Conservation (phyloP, 495 filamentous ascomycete species). For the Tuber magnatum region DNA sequence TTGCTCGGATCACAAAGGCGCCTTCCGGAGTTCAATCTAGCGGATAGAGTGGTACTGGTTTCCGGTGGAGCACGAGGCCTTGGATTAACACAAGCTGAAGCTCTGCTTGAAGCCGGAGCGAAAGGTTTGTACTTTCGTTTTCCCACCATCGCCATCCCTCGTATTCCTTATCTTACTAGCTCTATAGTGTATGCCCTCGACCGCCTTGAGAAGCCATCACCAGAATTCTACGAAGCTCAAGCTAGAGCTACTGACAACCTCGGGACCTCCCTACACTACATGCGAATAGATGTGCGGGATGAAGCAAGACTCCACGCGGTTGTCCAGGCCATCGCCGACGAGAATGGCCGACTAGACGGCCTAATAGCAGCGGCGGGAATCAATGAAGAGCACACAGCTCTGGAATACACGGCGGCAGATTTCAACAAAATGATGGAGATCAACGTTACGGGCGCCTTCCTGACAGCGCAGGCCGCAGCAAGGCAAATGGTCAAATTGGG, state of each 20-base stretch:
- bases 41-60: slow-evolving; percentile 54
- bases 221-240: slow-evolving; percentile 51
- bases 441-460: slow-evolving; percentile 71
- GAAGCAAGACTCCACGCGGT: slow-evolving; percentile 49
- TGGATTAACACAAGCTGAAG: slow-evolving; percentile 60
- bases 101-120: slow-evolving; percentile 60
- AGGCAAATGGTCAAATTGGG: slow-evolving; percentile 63
- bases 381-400: slow-evolving; percentile 61
- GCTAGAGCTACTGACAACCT: slow-evolving; percentile 47
- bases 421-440: slow-evolving; percentile 64
- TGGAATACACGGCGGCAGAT: slow-evolving; percentile 61
- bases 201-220: slow-evolving; percentile 45
- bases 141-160: neutral
- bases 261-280: slow-evolving; percentile 56
- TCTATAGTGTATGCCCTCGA: slow-evolving; percentile 58
- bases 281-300: slow-evolving; percentile 58
- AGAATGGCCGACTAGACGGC: slow-evolving; percentile 58
- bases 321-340: slow-evolving; percentile 51
- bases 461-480: slow-evolving; percentile 64
- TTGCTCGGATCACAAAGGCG: slow-evolving; percentile 20
- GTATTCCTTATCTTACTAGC: neutral
- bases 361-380: slow-evolving; percentile 70
- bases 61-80: slow-evolving; percentile 59
- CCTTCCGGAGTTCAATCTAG: slow-evolving; percentile 50
- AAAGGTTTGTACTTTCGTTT: slow-evolving; percentile 45